A percentile compares a stretch with the other conserved stretches of the same genome.
Conservation (phyloP, 2,329 filamentous ascomycete genomes). For the Herpotrichia juniperi region DNA sequence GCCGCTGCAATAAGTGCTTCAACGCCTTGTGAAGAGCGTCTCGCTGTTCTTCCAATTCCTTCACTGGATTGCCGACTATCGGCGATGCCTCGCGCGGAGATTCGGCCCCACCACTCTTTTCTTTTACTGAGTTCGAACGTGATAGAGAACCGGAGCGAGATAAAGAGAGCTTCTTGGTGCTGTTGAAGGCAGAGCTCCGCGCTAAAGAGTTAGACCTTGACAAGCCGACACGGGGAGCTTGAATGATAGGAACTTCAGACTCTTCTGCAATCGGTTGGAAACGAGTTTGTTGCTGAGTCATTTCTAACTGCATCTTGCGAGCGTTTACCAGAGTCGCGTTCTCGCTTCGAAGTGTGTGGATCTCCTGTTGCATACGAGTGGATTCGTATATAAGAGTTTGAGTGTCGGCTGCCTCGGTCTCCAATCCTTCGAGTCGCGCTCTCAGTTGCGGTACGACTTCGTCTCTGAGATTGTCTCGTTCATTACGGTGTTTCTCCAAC, state of each 20-base stretch:
- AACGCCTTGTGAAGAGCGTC: constrained; percentile 90
- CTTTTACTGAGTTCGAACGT: constrained; percentile 52
- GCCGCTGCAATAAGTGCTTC: constrained; percentile 82
- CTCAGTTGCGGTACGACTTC: constrained; percentile 82
- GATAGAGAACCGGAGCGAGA: constrained; percentile 49
- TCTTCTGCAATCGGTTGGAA: constrained; percentile 70
- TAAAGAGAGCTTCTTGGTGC: constrained; percentile 34
- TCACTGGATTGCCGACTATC: constrained; percentile 58
- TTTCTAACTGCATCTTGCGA: constrained; percentile 56
- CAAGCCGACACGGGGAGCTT: constrained; percentile 55
- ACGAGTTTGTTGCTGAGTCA: constrained; percentile 51
- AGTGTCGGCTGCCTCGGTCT: constrained; percentile 73
- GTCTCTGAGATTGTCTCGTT: constrained; percentile 89
- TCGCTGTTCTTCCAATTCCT: constrained; percentile 91
- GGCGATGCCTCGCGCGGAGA: constrained; percentile 64
- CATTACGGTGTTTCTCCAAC: constrained; percentile 79
- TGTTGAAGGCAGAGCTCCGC: constrained; percentile 54
- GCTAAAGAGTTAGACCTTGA: constrained; percentile 73
- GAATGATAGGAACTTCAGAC: constrained; percentile 45
- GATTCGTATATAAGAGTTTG: constrained; percentile 80
- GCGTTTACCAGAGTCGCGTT: constrained; percentile 63
- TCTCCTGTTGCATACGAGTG: constrained; percentile 84
- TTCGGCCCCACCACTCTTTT: constrained; percentile 33
- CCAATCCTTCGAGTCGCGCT: constrained; percentile 77
- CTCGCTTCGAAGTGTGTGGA: constrained; percentile 65